A percentile compares a stretch with the other conserved stretches of the same genome.
These are phyloP conservation scores for Glycine latifolia DNA, from an alignment of 306 rosid species.

Conservation along the genomic window DNA sequence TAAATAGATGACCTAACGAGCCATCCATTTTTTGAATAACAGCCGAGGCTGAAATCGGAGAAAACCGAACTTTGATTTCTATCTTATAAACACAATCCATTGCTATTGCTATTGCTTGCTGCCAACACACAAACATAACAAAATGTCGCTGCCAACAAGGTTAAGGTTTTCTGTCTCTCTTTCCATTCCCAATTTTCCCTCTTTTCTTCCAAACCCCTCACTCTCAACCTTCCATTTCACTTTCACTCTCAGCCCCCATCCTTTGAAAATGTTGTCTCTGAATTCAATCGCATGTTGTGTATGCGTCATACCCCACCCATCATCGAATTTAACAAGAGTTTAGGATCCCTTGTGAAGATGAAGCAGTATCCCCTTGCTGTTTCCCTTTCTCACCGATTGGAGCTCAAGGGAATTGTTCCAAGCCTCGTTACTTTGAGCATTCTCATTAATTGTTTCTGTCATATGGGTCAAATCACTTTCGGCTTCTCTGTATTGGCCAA, in stretches of 20 bases:
- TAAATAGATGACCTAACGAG: no score
- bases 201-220: neutral
- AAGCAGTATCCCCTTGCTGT: slow-evolving; percentile 22
- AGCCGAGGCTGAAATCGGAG: no score
- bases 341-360: slow-evolving; percentile 17
- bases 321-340: neutral
- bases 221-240: no score
- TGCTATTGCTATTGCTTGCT: no score
- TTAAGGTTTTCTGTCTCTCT: neutral
- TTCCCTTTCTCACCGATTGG: slow-evolving; percentile 14
- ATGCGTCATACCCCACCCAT: neutral
- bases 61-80: no score
- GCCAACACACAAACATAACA: no score
- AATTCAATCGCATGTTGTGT: slow-evolving; percentile 3
- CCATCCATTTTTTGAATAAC: no score
- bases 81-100: no score
- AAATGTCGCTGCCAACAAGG: no score
- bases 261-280: neutral
- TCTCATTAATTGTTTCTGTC: slow-evolving; percentile 19
- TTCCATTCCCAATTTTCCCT: neutral
- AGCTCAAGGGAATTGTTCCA: neutral
- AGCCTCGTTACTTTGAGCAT: neutral
- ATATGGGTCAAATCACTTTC: neutral
- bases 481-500: slow-evolving; percentile 16
- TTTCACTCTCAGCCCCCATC: neutral